These are phyloP conservation scores for Leucocoprinus birnbaumii DNA, from an alignment of 768 basidiomycete genomes.

Conservation along the genomic window DNA sequence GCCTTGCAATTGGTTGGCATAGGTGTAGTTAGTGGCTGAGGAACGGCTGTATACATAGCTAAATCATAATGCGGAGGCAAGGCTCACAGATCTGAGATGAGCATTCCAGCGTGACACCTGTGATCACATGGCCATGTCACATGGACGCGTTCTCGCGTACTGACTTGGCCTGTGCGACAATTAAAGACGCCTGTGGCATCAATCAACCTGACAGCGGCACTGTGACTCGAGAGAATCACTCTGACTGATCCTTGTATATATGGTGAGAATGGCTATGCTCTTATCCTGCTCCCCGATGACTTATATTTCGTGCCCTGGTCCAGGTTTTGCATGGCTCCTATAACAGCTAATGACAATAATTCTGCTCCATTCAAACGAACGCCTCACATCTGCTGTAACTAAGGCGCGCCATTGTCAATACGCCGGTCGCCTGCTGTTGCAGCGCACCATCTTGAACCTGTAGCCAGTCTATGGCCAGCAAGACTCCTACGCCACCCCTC, in stretches of 20 bases:
- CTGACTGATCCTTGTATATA: constrained; percentile 6
- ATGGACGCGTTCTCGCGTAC: background rate
- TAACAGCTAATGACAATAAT: constrained; percentile 1
- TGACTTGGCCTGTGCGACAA: no score
- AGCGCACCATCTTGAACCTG: background rate
- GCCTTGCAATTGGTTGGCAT: no score
- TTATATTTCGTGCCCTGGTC: background rate
- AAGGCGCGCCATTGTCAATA: background rate
- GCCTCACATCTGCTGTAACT: background rate
- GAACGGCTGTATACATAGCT: no score
- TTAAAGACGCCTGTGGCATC: background rate
- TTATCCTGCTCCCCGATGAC: background rate
- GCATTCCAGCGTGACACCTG: background rate
- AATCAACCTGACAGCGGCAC: background rate
- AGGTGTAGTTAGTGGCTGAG: no score
- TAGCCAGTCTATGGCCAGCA: background rate
- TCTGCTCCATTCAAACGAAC: background rate
- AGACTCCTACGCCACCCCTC: constrained; percentile 3
- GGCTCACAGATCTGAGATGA: no score
- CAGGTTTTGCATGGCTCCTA: constrained; percentile 1
- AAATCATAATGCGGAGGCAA: no score
- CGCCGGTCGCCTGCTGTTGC: background rate
- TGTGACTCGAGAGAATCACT: background rate
- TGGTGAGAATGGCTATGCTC: background rate
- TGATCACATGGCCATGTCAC: background rate